Conservation (phyloP, 2,329 filamentous ascomycete species). For the Mycogone perniciosa region DNA sequence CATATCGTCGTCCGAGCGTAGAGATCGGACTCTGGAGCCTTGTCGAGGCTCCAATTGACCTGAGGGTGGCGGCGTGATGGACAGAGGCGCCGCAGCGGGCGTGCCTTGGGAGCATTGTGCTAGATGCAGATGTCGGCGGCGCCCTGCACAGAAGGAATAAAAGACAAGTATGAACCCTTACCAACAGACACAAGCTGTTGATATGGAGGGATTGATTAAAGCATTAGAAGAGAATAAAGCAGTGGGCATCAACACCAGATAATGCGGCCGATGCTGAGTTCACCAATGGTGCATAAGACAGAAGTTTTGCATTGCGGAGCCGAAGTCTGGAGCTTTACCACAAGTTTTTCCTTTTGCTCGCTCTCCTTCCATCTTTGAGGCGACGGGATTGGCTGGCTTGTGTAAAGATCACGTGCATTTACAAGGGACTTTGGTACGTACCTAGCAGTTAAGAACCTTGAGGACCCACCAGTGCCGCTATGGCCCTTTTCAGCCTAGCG, state of each 20-base stretch:
- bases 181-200: neutral
- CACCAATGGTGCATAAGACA: constrained; percentile 3
- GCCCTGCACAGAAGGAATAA: constrained; percentile 4
- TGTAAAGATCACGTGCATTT: constrained; percentile 2
- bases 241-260: constrained; percentile 2
- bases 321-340: constrained; percentile 1
- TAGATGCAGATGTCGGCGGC: constrained; percentile 6
- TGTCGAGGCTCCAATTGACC: constrained; percentile 15
- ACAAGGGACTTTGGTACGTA: neutral
- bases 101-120: constrained; percentile 32
- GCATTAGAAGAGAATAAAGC: neutral
- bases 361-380: neutral
- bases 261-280: constrained; percentile 5
- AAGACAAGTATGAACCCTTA: neutral
- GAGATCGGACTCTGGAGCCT: constrained; percentile 15
- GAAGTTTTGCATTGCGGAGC: constrained; percentile 9
- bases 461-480: constrained; percentile 8
- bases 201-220: neutral
- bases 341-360: constrained; percentile 6
- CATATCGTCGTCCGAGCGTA: constrained; percentile 19
- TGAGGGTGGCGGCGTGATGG: constrained; percentile 16
- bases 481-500: constrained; percentile 2
- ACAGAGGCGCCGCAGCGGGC: constrained; percentile 24
- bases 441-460: neutral
- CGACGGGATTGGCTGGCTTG: constrained; percentile 4